Evolutionary conservation across 1,139 yeast genomes (phyloP).

Genomic region (Diutina sp.): DNA sequence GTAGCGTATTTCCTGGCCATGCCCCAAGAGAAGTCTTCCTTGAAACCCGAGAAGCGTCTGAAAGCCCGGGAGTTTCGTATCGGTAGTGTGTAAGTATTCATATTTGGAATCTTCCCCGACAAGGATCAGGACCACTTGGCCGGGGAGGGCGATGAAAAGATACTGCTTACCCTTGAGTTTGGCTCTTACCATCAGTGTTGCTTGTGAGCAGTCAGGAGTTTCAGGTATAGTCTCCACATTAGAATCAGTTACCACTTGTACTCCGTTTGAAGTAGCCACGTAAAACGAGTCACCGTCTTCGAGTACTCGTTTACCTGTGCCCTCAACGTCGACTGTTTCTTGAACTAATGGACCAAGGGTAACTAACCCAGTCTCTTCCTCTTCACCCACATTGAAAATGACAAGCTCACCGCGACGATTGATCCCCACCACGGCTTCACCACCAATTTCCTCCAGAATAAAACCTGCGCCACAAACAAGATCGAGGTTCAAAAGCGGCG

Average conservation of each 20-base stretch:
- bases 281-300: background rate
- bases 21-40: conserved; percentile 50
- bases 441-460: conserved; percentile 50
- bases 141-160: background rate
- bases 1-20: conserved; percentile 39
- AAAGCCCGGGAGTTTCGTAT: background rate
- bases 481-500: conserved; percentile 26
- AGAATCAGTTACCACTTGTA: background rate
- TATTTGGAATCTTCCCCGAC: background rate
- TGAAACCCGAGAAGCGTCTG: conserved; percentile 39
- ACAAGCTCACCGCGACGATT: conserved; percentile 32
- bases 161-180: conserved; percentile 1
- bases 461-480: conserved; percentile 35
- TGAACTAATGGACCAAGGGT: background rate
- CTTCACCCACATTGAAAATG: conserved; percentile 45
- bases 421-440: conserved; percentile 54
- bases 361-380: conserved; percentile 8
- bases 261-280: background rate
- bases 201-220: background rate
- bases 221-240: background rate
- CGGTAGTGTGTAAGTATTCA: background rate
- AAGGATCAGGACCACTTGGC: background rate
- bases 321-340: background rate
- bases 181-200: background rate
- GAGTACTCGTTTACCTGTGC: background rate